These are phyloP conservation scores for Leptographium flavum DNA, from an alignment of 2,329 filamentous ascomycete species.

Conservation along the genomic window DNA sequence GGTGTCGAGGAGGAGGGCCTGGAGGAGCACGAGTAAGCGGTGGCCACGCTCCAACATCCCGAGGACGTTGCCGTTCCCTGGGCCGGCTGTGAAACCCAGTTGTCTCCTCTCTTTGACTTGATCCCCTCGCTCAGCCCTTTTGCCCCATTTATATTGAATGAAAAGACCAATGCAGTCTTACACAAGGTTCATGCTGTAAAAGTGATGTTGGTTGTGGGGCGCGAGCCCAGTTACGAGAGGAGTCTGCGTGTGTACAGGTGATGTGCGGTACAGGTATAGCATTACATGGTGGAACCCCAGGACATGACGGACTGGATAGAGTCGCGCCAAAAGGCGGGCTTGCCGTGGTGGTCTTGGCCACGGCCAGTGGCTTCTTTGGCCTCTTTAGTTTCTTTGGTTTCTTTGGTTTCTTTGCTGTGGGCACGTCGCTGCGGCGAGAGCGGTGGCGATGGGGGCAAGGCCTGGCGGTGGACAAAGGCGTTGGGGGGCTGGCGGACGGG, in stretches of 20 bases:
- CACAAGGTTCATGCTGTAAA: neutral
- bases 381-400: no score
- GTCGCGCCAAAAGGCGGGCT: neutral
- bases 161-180: neutral
- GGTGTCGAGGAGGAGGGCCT: conserved; percentile 72
- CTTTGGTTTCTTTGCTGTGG: neutral
- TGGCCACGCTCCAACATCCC: neutral
- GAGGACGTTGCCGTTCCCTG: neutral
- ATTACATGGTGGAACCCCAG: neutral
- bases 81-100: neutral
- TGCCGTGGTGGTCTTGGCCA: no score
- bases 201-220: no score
- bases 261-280: neutral
- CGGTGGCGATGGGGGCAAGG: conserved; percentile 7
- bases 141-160: neutral
- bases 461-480: neutral
- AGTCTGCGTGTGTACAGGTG: neutral
- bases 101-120: conserved; percentile 1
- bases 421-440: conserved; percentile 3
- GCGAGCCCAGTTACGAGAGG: neutral
- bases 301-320: neutral
- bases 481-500: neutral
- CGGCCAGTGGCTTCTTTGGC: neutral
- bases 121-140: neutral
- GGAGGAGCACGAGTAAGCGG: conserved; percentile 33